Evolutionary conservation across 1,284 basidiomycete species (phyloP), one percentile per base, ranked within the genome.

Genomic region (Cutaneotrichosporon cyanovorans): DNA sequence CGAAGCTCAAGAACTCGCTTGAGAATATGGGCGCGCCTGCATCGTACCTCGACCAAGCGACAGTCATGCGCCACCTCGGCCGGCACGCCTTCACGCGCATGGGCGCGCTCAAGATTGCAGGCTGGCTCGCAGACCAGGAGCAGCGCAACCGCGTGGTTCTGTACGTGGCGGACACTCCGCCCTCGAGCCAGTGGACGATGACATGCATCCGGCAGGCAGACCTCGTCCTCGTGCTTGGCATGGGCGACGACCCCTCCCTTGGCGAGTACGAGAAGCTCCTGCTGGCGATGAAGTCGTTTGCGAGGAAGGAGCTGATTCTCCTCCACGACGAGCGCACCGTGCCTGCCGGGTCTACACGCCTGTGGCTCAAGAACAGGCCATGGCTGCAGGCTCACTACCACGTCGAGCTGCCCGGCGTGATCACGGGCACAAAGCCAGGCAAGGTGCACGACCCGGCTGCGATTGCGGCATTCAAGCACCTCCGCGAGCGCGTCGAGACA

Each of bases 191-290:
- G 18, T 96, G 92, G 91, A 95, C 91, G n/a, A 83, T 92, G 70
- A 96, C 90, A 1, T 95, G 90, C 63, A 91, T 96, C 53, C 80
- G 88, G 21, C 90, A 91, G 81, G 95, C 95, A 12, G 93, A 98
- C 73, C 91, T 85, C 63, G 85, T 98, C 16, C 83, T 99, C 77
- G 81, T 98, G 18, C 85, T 98, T 30, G 91, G 91, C n/a, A 87
- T 93, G 78, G 90, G 87, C 2, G 89, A 93, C 56, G 91, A 96
- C 68, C 86, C 88, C 0, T 62, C 71, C 18, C 75, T 89, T 16
- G 91, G 91, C 20, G 91, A 96, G 73, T 93, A 89, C 61, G 93
- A 98, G 69, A 81, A 92, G 42, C 74, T 98, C 11, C 57, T 77
- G 8, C 73, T 98, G 38, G 78, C 91, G 35, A 87, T 90, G 6